A percentile compares a stretch with the other conserved stretches of the same genome.
Conservation (phyloP, 2,329 filamentous ascomycete genomes). For the Stagonosporopsis cucurbitacearum region DNA sequence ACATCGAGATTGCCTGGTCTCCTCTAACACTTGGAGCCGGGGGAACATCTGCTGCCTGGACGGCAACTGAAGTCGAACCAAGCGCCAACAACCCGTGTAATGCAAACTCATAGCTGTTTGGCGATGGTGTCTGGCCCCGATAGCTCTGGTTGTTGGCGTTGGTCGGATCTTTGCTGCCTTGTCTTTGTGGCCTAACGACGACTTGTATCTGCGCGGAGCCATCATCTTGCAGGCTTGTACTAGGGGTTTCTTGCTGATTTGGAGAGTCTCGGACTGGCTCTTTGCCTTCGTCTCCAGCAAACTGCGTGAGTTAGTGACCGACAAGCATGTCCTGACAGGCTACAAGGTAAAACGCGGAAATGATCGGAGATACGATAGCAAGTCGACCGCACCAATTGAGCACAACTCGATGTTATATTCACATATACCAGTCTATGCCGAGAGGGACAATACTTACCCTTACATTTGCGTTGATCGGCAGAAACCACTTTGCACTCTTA, state of each 20-base stretch:
- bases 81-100: constrained; percentile 31
- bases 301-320: not conserved
- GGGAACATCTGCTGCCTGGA: not conserved
- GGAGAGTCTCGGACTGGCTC: not conserved
- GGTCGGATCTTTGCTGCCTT: not conserved
- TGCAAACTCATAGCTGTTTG: constrained; percentile 30
- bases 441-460: constrained; percentile 10
- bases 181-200: not conserved
- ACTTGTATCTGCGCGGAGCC: not conserved
- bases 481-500: not conserved
- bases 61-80: constrained; percentile 7
- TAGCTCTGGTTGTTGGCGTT: not conserved
- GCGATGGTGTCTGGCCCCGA: constrained; percentile 14
- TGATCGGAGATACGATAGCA: not conserved
- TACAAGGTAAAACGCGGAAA: not conserved
- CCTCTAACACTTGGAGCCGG: not conserved
- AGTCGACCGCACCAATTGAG: not conserved
- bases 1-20: not conserved
- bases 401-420: not conserved
- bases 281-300: not conserved
- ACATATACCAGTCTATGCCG: not conserved
- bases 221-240: not conserved
- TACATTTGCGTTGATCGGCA: constrained; percentile 14
- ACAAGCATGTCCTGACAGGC: not conserved
- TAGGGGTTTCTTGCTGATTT: not conserved